These are phyloP conservation scores for Cytauxzoon felis DNA, from an alignment of 169 alveolate genomes.

Conservation along the genomic window DNA sequence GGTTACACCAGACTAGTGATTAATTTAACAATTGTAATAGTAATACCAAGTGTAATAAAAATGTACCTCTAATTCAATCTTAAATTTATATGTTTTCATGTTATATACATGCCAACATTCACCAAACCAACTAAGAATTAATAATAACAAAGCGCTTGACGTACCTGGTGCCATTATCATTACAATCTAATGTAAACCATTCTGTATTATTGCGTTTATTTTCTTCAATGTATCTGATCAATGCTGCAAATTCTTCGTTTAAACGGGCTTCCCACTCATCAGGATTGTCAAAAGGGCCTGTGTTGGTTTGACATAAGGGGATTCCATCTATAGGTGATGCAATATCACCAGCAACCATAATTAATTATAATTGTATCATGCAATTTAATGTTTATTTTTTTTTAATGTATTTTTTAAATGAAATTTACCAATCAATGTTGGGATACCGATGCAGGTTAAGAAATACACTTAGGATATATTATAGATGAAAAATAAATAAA, in stretches of 20 bases:
- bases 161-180: conserved; percentile 86
- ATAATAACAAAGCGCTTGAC: not conserved
- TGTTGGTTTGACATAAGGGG: conserved; percentile 85
- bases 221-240: conserved; percentile 84
- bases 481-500: too few species aligned
- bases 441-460: too few species aligned
- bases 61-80: conserved; percentile 88
- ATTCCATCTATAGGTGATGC: conserved; percentile 61
- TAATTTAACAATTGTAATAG: not conserved
- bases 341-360: conserved; percentile 8
- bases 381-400: too few species aligned
- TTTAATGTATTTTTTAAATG: too few species aligned
- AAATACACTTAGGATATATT: too few species aligned
- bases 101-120: conserved; percentile 93
- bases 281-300: conserved; percentile 88
- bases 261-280: conserved; percentile 79
- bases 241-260: conserved; percentile 89
- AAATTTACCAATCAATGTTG: too few species aligned
- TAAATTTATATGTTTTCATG: conserved; percentile 86
- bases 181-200: conserved; percentile 91
- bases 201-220: conserved; percentile 89
- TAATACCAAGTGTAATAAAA: too few species aligned
- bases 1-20: not conserved
- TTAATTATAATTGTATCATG: not conserved
- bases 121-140: conserved; percentile 89